phyloP scores from a whole-genome alignment of 257 asterid genomes.

The Fraxinus excelsior region DNA sequence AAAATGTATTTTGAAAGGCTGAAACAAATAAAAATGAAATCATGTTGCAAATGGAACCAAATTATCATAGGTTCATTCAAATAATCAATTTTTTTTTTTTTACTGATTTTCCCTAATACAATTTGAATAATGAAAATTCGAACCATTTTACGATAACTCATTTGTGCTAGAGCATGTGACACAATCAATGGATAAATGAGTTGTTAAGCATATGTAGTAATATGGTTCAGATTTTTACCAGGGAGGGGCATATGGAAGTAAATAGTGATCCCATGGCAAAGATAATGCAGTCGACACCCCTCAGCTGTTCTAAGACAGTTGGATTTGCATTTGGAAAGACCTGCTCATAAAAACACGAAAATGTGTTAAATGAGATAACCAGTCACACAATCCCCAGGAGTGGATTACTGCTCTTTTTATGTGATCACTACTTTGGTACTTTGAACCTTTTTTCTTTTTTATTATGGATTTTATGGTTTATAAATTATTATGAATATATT shows the following conservation, averaged over 20 bases:
- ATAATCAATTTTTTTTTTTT: not conserved
- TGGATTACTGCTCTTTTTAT: not conserved
- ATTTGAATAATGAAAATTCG: not conserved
- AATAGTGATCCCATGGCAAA: conserved; percentile 96
- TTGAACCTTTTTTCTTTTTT: not conserved
- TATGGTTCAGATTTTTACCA: conserved; percentile 50
- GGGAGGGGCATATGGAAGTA: conserved; percentile 94
- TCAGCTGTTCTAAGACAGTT: conserved; percentile 72
- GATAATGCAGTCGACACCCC: conserved; percentile 71
- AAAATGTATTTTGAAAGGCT: not conserved
- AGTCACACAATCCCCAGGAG: conserved; percentile 4
- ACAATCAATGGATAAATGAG: not conserved
- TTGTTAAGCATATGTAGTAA: not conserved
- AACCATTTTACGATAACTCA: not conserved
- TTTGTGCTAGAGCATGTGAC: not conserved
- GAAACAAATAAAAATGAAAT: not conserved
- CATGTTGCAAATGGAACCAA: not conserved
- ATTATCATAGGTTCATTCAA: not conserved
- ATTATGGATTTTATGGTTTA: not conserved
- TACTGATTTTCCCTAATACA: not conserved
- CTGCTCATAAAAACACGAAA: conserved; percentile 44
- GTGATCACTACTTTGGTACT: not conserved
- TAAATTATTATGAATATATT: not conserved
- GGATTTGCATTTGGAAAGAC: conserved; percentile 82
- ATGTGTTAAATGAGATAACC: not conserved